phyloP scores from a whole-genome alignment of 352 stramenopile species.

The Phytopythium montanum region DNA sequence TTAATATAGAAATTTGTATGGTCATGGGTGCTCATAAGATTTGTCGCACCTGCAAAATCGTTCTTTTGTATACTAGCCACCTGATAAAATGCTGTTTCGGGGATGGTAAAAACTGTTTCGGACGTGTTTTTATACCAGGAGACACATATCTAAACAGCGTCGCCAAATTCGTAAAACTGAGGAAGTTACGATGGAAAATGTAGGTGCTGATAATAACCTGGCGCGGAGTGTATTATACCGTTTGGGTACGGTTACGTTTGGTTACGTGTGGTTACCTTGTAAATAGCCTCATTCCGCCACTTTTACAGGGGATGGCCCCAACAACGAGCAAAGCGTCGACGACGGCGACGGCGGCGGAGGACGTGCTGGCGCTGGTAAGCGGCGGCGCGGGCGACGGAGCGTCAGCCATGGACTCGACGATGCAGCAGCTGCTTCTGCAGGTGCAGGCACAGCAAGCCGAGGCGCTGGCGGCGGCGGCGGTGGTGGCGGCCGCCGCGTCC shows the following conservation, averaged over 20 bases:
- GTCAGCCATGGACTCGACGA: constrained; percentile 33
- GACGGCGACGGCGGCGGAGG: constrained; percentile 30
- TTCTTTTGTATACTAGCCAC: not conserved
- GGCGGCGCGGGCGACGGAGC: constrained; percentile 20
- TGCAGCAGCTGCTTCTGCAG: constrained; percentile 61
- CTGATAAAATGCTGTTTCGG: not conserved
- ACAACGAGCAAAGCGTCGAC: constrained; percentile 40
- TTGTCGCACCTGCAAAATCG: not conserved
- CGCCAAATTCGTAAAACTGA: not conserved
- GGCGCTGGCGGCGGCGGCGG: constrained; percentile 9
- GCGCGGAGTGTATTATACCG: not conserved
- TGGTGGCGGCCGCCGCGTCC: constrained; percentile 7
- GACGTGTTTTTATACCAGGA: not conserved
- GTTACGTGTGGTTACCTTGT: too few species aligned
- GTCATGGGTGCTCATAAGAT: not conserved
- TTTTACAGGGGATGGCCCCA: constrained; percentile 4
- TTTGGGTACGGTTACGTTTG: not conserved
- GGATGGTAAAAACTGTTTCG: too few species aligned
- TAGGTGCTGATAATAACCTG: not conserved
- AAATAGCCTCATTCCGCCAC: too few species aligned
- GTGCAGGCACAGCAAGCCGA: constrained; percentile 39
- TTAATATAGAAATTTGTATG: constrained; percentile 3
- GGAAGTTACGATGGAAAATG: not conserved
- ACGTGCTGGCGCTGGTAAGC: constrained; percentile 59
- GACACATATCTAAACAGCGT: not conserved